Percentiles rank a stretch among this genome's conserved stretches.
Conservation (phyloP, 495 filamentous ascomycete species). For the Chaetomium fimeti region DNA sequence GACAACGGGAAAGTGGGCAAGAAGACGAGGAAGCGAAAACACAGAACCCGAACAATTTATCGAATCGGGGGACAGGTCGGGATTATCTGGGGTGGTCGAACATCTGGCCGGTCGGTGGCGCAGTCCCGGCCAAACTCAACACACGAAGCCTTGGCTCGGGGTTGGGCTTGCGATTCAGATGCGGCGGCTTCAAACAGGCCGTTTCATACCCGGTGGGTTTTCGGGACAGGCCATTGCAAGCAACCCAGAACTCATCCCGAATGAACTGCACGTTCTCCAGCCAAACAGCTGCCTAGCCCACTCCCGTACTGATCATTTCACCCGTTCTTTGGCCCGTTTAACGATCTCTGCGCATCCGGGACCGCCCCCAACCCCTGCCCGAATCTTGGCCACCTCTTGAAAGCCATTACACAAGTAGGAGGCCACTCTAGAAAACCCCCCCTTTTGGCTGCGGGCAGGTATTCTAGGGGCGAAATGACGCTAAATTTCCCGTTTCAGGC, state of each 20-base stretch:
- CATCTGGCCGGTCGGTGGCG: not conserved
- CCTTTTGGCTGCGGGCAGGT: not conserved
- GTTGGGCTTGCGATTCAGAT: slow-evolving; percentile 7
- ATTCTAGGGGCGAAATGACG: not conserved
- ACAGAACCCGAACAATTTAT: not conserved
- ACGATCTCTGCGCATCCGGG: not conserved
- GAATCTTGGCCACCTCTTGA: slow-evolving; percentile 3
- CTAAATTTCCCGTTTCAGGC: slow-evolving; percentile 8
- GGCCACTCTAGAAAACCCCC: not conserved
- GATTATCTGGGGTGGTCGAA: not conserved
- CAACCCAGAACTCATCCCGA: not conserved
- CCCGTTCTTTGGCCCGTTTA: not conserved
- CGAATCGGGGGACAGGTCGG: not conserved
- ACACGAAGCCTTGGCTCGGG: not conserved
- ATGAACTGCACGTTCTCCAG: not conserved
- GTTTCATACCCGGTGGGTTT: slow-evolving; percentile 11
- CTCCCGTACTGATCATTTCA: not conserved
- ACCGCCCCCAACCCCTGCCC: not conserved
- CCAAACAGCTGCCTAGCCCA: not conserved
- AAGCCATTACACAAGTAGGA: not conserved
- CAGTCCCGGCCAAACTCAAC: not conserved
- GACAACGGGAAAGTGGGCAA: too few species aligned
- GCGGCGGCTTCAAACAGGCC: slow-evolving; percentile 20
- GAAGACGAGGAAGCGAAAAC: not conserved
- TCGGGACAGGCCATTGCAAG: not conserved